Evolutionary conservation across 2,329 filamentous ascomycete genomes (phyloP), one percentile per base, ranked within the genome.

Genomic region (Sclerotinia subarctica): DNA sequence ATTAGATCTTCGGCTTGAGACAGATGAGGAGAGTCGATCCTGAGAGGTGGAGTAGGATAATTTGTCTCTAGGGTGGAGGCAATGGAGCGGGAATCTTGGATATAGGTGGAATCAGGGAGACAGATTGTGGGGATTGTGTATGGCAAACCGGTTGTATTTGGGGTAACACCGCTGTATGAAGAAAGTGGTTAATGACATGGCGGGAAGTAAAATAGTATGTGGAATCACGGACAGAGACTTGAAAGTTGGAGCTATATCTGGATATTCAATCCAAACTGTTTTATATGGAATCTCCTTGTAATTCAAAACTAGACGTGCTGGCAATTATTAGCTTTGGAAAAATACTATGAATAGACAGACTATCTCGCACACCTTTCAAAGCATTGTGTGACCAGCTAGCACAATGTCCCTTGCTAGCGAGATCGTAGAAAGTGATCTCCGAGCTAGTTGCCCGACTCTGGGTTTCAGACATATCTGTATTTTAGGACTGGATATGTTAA

Each of bases 181-280:
- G 69, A 54, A 60, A 66, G 53, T 53, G 51, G 11, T 56, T 52
- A 62, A 51, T 58, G 65, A 52, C n/a, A 24, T 46, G 51, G 66
- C 46, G 46, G 21, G 44, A 56, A 38, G 15, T 8, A 19, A 21
- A 26, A 4, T 19, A 35, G n/a, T 42, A 13, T 42, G 38, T n/a
- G 29, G 56, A 56, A 44, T 46, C 2, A 77, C 82, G 73, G 73
- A 87, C 86, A 86, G 80, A 38, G 82, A 79, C 72, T 85, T 80
- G 62, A 91, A 79, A 2, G 77, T 84, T 1, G 85, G 78, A 68
- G 81, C 83, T 69, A 93, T 81, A 47, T 91, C 85, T 0, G 88
- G 89, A 72, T 90, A 91, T 74, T 91, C 88, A 21, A 88, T 78
- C 88, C 88, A 92, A 82, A 88, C 81, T 0, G 89, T 92, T 75